These are phyloP conservation scores for Tremella yokohamensis DNA, from an alignment of 768 basidiomycete species.

Conservation along the genomic window DNA sequence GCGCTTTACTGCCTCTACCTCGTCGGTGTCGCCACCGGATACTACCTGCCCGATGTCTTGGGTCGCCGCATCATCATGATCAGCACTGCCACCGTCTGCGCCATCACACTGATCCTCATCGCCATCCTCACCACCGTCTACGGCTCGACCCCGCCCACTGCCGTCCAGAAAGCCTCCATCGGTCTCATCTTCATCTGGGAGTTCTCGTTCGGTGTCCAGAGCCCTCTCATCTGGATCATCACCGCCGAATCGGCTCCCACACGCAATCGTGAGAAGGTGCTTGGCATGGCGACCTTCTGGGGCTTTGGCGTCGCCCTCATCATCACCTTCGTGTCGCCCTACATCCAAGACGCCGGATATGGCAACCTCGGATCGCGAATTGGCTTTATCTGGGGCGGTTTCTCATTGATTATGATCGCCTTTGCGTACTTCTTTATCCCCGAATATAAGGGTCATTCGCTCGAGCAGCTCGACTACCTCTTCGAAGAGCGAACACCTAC, in stretches of 20 bases:
- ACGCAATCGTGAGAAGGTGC: slow-evolving; percentile 27
- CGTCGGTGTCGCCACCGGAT: slow-evolving; percentile 7
- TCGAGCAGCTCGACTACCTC: slow-evolving; percentile 38
- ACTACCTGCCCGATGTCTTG: slow-evolving; percentile 9
- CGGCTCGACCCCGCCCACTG: slow-evolving; percentile 4
- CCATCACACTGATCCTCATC: slow-evolving; percentile 18
- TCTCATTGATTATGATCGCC: slow-evolving; percentile 25
- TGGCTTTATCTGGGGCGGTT: slow-evolving; percentile 32
- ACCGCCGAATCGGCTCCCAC: slow-evolving; percentile 27
- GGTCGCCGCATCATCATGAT: slow-evolving; percentile 24
- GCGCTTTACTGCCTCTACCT: slow-evolving; percentile 19
- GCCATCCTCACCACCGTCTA: slow-evolving; percentile 24
- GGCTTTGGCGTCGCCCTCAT: slow-evolving; percentile 30
- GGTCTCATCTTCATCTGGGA: slow-evolving; percentile 27
- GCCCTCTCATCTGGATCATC: slow-evolving; percentile 30
- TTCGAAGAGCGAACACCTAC: slow-evolving; percentile 23
- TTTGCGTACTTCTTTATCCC: slow-evolving; percentile 33
- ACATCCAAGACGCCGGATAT: slow-evolving; percentile 34
- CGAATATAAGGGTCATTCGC: slow-evolving; percentile 28
- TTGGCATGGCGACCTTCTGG: slow-evolving; percentile 27
- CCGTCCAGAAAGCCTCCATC: slow-evolving; percentile 13
- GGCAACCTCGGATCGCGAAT: slow-evolving; percentile 39
- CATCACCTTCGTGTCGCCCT: slow-evolving; percentile 34
- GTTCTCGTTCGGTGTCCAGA: slow-evolving; percentile 26
- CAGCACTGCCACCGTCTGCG: slow-evolving; percentile 23